A percentile compares a stretch with the other conserved stretches of the same genome.
Evolutionary conservation across 2,329 filamentous ascomycete species (phyloP).

Genomic region (Thermothelomyces thermophilus): DNA sequence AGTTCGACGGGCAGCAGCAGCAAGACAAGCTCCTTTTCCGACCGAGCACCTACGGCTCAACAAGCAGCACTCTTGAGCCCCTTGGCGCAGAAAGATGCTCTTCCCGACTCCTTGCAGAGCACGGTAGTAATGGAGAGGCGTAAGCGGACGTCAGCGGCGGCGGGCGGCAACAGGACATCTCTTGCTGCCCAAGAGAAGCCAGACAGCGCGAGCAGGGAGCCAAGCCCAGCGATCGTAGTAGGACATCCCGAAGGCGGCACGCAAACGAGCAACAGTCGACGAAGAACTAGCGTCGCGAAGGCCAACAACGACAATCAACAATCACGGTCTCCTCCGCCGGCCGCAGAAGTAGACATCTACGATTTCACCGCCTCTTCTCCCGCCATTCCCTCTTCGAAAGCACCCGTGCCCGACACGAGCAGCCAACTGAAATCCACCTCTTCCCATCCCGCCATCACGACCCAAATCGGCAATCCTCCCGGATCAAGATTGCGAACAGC

Average conservation of each 20-base stretch:
- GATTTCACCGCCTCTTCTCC: conserved; percentile 48
- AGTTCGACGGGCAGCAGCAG: conserved; percentile 19
- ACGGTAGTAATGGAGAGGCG: conserved; percentile 35
- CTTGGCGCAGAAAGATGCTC: conserved; percentile 34
- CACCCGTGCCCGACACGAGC: neutral
- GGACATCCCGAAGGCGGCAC: neutral
- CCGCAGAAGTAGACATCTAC: conserved; percentile 40
- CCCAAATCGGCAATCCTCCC: neutral
- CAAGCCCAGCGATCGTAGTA: neutral
- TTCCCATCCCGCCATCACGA: neutral
- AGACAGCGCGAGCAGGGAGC: neutral
- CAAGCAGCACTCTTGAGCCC: conserved; percentile 32
- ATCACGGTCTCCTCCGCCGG: neutral
- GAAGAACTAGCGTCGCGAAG: neutral
- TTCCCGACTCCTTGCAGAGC: conserved; percentile 28
- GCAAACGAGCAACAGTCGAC: neutral
- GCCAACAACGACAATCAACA: neutral
- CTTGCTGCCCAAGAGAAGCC: conserved; percentile 19
- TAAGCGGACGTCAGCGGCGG: conserved; percentile 35
- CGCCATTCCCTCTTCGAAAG: conserved; percentile 13
- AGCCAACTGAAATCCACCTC: neutral
- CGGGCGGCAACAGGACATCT: conserved; percentile 15
- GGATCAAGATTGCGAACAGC: conserved; percentile 23
- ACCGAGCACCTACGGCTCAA: neutral
- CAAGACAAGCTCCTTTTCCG: neutral